Conservation (phyloP, 352 stramenopile genomes). For the Phytopythium chamaehyphon region DNA sequence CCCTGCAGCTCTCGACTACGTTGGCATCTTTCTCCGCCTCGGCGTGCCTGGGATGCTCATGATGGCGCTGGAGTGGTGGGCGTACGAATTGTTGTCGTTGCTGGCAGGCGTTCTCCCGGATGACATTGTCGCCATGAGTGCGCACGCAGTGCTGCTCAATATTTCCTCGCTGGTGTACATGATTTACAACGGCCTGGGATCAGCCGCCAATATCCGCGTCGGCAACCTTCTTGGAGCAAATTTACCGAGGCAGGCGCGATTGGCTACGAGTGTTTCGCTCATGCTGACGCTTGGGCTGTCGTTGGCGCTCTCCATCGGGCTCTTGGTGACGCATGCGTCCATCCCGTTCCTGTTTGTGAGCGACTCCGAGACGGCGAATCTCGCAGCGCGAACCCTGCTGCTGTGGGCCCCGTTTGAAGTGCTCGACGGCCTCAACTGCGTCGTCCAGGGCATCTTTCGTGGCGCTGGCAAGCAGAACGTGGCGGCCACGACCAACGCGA, state of each 20-base stretch:
- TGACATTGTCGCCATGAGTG: conserved; percentile 44
- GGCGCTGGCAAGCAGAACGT: conserved; percentile 58
- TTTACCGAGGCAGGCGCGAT: conserved; percentile 30
- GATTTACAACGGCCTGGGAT: conserved; percentile 49
- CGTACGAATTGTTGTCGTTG: conserved; percentile 58
- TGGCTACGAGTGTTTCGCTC: conserved; percentile 35
- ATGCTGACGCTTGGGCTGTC: conserved; percentile 25
- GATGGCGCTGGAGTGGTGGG: conserved; percentile 68
- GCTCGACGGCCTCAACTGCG: conserved; percentile 43
- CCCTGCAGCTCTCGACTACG: conserved; percentile 20
- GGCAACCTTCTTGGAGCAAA: conserved; percentile 54
- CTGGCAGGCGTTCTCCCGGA: conserved; percentile 46
- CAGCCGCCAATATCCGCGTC: conserved; percentile 54
- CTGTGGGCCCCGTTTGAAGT: conserved; percentile 41
- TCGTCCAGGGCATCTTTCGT: conserved; percentile 65
- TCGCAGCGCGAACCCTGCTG: conserved; percentile 33
- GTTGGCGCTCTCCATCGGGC: conserved; percentile 13
- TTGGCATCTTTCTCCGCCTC: conserved; percentile 38
- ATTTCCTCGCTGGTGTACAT: conserved; percentile 62
- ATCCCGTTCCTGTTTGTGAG: conserved; percentile 45
- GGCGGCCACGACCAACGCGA: conserved; percentile 55
- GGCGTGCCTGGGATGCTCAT: conserved; percentile 48
- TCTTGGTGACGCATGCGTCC: conserved; percentile 14
- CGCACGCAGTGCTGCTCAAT: conserved; percentile 59
- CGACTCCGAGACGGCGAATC: conserved; percentile 26